Percentiles rank a stretch among this genome's conserved stretches.
Evolutionary conservation across 2,329 filamentous ascomycete species (phyloP).

Genomic region (Fusarium gaditjirri): DNA sequence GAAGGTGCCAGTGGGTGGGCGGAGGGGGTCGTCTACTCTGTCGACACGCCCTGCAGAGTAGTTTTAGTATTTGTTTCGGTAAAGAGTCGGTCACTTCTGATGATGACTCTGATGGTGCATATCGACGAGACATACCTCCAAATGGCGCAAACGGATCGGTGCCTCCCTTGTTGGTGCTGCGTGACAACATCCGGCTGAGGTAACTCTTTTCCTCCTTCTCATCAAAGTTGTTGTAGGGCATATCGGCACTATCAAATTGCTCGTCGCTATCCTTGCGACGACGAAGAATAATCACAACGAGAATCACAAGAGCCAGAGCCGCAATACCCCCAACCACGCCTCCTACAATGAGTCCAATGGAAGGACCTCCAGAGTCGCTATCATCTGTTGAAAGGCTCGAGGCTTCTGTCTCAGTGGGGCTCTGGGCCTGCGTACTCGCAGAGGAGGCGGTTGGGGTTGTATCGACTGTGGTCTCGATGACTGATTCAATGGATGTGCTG

Average conservation of each 20-base stretch:
- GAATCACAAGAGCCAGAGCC: slow-evolving; percentile 40
- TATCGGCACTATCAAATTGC: slow-evolving; percentile 9
- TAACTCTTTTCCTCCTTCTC: slow-evolving; percentile 42
- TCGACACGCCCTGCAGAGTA: slow-evolving; percentile 48
- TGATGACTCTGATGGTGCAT: not conserved
- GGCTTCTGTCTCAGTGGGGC: slow-evolving; percentile 22
- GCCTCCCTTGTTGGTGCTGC: slow-evolving; percentile 42
- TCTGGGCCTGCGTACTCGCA: not conserved
- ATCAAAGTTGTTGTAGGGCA: slow-evolving; percentile 32
- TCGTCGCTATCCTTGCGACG: slow-evolving; percentile 24
- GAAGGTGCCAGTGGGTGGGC: slow-evolving; percentile 46
- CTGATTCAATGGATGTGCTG: slow-evolving; percentile 11
- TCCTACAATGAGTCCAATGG: slow-evolving; percentile 50
- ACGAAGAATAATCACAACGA: slow-evolving; percentile 38
- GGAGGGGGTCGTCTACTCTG: slow-evolving; percentile 43
- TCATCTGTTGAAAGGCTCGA: not conserved
- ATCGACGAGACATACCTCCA: slow-evolving; percentile 52
- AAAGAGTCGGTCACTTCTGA: not conserved
- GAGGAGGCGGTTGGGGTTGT: slow-evolving; percentile 19
- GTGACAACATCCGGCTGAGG: slow-evolving; percentile 40
- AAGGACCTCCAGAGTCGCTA: slow-evolving; percentile 23
- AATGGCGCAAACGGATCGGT: slow-evolving; percentile 57
- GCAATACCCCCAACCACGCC: slow-evolving; percentile 46
- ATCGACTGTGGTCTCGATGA: slow-evolving; percentile 10
- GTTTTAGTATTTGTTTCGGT: slow-evolving; percentile 27